Percentiles rank a stretch among this genome's conserved stretches.
These are phyloP conservation scores for Aspergillus nanangensis DNA, from an alignment of 495 filamentous ascomycete genomes.

Conservation along the genomic window DNA sequence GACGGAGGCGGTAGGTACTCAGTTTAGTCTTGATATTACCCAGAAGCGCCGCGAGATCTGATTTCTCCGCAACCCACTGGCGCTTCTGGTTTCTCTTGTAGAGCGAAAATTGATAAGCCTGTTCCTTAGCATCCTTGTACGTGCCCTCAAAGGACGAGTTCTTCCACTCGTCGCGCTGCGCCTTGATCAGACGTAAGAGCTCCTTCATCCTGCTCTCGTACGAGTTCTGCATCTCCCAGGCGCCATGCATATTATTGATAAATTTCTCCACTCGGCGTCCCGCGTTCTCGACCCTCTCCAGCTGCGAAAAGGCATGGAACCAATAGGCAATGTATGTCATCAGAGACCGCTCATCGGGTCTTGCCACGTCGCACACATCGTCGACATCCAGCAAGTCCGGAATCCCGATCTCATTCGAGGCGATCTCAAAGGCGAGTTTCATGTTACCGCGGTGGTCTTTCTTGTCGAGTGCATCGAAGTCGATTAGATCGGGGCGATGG, in stretches of 20 bases:
- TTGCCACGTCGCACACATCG: slow-evolving; percentile 94
- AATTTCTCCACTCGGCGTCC: slow-evolving; percentile 97
- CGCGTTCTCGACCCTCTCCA: slow-evolving; percentile 97
- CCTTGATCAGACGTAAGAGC: slow-evolving; percentile 67
- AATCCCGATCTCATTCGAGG: slow-evolving; percentile 93
- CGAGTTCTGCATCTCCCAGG: slow-evolving; percentile 97
- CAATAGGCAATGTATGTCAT: slow-evolving; percentile 99
- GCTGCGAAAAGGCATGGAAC: slow-evolving; percentile 98
- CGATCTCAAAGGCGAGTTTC: slow-evolving; percentile 95
- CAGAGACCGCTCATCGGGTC: slow-evolving; percentile 90
- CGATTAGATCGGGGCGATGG: slow-evolving; percentile 93
- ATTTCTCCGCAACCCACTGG: slow-evolving; percentile 96
- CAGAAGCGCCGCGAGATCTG: slow-evolving; percentile 83
- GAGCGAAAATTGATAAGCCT: slow-evolving; percentile 70
- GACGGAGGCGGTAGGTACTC: slow-evolving; percentile 83
- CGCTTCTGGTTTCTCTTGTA: slow-evolving; percentile 90
- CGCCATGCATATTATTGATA: slow-evolving; percentile 97
- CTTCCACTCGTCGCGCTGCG: slow-evolving; percentile 71
- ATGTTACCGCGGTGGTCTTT: slow-evolving; percentile 94
- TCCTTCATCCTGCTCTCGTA: slow-evolving; percentile 87
- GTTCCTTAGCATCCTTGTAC: slow-evolving; percentile 88
- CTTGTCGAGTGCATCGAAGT: slow-evolving; percentile 92
- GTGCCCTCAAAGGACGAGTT: slow-evolving; percentile 80
- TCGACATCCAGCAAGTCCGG: slow-evolving; percentile 94
- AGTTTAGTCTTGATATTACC: slow-evolving; percentile 99